Evolutionary conservation across 345 rosid genomes (phyloP), one percentile per base, ranked within the genome.

Genomic region (Litchi chinensis): DNA sequence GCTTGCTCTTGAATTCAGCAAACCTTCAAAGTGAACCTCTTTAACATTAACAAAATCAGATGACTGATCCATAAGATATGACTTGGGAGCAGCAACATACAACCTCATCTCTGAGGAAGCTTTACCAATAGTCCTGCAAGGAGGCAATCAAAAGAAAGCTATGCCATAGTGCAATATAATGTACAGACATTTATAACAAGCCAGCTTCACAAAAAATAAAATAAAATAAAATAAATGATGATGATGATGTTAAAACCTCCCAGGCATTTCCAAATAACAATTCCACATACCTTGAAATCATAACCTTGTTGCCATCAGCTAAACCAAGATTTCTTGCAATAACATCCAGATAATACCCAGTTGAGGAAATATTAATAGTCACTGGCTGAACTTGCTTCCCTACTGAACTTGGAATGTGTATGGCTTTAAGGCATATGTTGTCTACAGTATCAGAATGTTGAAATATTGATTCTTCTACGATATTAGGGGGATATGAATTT

Each of bases 81-180:
- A 79, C 26, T 82, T 87, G 26, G 93, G 89, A 77, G 86, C 89
- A 82, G 90, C 79, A 85, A 82, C 87, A 85, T 92, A 90, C 77
- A 95, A 73, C 84, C 98, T 91, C 73, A 87, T 87, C 84, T 95
- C 99, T 16, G 95, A 95, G 21, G 92, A 89, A 77, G 95, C 86
- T 88, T 88, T 95, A 68, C 99, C 97, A 80, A 93, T 60, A 74
- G 89, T 80, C 91, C 99, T 93, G 91, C 50, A 26, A 9, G 78
- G 9, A 50, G 56, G 48, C 78, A 75, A 75, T 85, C 64, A 72
- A 83, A 75, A 75, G 76, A 77, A 50, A 82, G 68, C 71, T 19
- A 71, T 70, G 68, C 67, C 40, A 77, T 81, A 62, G 70, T 81
- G 37, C 50, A 54, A 64, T 56, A 80, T 28, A 32, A 41, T 78